Percentiles rank a stretch among this genome's conserved stretches.
Evolutionary conservation across 2,329 filamentous ascomycete genomes (phyloP).

Genomic region (Bipolaris bicolor): DNA sequence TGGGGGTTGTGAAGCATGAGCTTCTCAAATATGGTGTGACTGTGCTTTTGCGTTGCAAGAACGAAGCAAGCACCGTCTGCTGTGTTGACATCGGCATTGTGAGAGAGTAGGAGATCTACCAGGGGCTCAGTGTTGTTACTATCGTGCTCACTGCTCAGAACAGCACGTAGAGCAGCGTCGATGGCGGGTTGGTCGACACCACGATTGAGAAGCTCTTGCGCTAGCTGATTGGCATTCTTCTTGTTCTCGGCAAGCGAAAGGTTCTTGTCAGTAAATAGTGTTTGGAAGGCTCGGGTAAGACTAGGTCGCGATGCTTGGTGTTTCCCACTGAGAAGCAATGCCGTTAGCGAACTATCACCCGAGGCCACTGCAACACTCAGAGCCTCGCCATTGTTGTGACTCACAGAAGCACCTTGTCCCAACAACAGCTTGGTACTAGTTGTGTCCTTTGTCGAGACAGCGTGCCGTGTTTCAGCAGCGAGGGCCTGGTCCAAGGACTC

Average conservation of each 20-base stretch:
- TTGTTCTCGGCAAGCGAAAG: conserved; percentile 4
- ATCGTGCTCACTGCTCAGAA: conserved; percentile 23
- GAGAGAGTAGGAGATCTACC: conserved; percentile 34
- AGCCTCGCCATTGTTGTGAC: conserved; percentile 61
- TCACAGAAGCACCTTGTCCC: conserved; percentile 49
- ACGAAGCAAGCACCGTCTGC: conserved; percentile 40
- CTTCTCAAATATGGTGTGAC: conserved; percentile 31
- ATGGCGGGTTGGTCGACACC: conserved; percentile 40
- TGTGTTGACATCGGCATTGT: conserved; percentile 40
- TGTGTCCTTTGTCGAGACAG: conserved; percentile 28
- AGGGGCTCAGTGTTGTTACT: conserved; percentile 17
- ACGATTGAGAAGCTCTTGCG: conserved; percentile 31
- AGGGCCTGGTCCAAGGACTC: conserved; percentile 39
- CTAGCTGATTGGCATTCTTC: conserved; percentile 19
- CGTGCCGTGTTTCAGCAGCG: conserved; percentile 31
- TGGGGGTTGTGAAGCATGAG: conserved; percentile 54
- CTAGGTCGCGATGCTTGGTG: conserved; percentile 33
- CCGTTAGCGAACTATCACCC: conserved; percentile 59
- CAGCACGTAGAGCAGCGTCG: conserved; percentile 33
- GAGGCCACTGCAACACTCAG: conserved; percentile 61
- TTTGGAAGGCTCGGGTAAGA: conserved; percentile 36
- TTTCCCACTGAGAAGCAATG: conserved; percentile 55
- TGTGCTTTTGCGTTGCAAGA: conserved; percentile 35
- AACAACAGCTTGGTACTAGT: conserved; percentile 38
- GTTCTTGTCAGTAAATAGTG: conserved; percentile 30